Evolutionary conservation across 2,329 filamentous ascomycete genomes (phyloP), one percentile per base, ranked within the genome.

Genomic region (Emergomyces orientalis): DNA sequence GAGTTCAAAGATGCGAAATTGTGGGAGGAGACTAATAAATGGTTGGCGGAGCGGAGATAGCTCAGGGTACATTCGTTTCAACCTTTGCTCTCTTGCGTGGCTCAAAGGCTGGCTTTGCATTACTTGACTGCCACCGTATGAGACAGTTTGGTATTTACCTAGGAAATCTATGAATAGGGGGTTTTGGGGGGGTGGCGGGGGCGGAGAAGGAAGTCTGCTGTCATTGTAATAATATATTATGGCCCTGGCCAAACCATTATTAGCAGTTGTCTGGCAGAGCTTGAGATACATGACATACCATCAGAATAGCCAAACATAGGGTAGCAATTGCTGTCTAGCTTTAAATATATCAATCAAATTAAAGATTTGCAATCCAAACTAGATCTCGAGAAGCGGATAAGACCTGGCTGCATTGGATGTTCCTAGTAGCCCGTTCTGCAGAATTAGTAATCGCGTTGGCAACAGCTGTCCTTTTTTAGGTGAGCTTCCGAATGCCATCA

Each of bases 1-100:
- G 79, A 81, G 58, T 75, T 82, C 69, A 77, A 81, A 66, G 79
- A 81, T 43, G 77, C 79, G 60, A 80, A 82, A 67, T 67, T 80
- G 52, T 88, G 86, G 80, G 78, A 78, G n/a, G 80, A 83, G 62
- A 82, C 82, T 4, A 82, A 87, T 67, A 78, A 79, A 60, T 88
- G 86, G 86, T 73, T 88, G 65, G 69, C 70, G 43, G 73, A 71
- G 41, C 67, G 75, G 60, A 74, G 75, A 65, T 78, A 67, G 32
- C 22, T 22, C 27, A 30, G 51, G 43, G 45, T 39, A 19, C 14
- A 39, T 14, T 41, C 19, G 11, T 27, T 37, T 30, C 30, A 41
- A 25, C 27, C 22, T 17, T 43, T 22, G 51, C 58, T 60, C 58
- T 60, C 22, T 37, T 27, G 25, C 47, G 47, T 63, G 55, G 41